Base-by-base conservation (phyloP, 2,329 filamentous ascomycete species). In the Venturia aucupariae region DNA sequence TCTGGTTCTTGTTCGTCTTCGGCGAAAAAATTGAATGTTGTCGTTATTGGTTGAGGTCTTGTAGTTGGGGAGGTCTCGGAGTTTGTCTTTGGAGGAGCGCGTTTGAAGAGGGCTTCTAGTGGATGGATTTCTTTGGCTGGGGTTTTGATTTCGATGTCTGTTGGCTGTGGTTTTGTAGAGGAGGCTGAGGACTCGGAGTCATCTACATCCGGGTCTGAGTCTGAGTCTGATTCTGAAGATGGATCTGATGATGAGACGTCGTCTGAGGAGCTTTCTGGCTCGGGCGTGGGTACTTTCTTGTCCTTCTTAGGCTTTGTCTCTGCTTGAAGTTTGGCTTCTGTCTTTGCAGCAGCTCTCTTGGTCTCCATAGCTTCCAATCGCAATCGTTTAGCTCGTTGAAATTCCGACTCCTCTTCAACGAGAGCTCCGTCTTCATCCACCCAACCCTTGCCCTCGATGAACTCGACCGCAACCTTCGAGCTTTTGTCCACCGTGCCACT, bases 51-150 rank as follows among this genome's bases (percentile, higher is more conserved):
- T 32, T 67, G 75, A 61, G 70, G 77, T 68, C 66, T 76, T 5
- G 72, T 73, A 64, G 67, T 73, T 42, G 64, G 75, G 62, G 68
- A 70, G 38, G 68, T 70, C 69, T 62, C 73, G 5, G 51, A 35
- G 75, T 4, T 75, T 74, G 62, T 38, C 13, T 41, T 39, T 78
- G 74, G 42, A 62, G 84, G 82, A 0, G 84, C 76, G 4, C 85
- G 85, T 77, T 97, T 97, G 81, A 95, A 99, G 2, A 97, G 83
- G 0, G 91, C 91, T 78, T 97, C 92, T 1, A 97, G 82, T 0
- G 94, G 93, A 69, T 97, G 93, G 0, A 96, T 79, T 66, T 77
- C 73, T 70, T 75, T 77, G 22, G 15, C 27, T 39, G 69, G 44
- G 35, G 63, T 64, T 32, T 60, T 41, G 11, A 57, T 60, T n/a